Conservation (phyloP, 2,329 filamentous ascomycete species). For the Xylaria hypoxylon region DNA sequence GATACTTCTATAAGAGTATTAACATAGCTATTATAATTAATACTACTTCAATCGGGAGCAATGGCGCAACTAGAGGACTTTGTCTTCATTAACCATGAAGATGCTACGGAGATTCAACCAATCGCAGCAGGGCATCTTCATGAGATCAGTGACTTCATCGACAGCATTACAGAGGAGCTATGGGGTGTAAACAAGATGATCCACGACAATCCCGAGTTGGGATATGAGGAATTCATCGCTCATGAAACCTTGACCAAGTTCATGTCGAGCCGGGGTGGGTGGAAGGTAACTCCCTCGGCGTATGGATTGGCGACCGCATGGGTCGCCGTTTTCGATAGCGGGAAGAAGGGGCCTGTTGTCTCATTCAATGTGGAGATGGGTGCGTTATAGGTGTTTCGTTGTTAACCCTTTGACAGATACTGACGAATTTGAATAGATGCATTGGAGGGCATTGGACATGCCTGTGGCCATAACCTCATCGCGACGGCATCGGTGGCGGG, state of each 20-base stretch:
- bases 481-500: conserved; percentile 61
- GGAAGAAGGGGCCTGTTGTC: conserved; percentile 59
- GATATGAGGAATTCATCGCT: conserved; percentile 61
- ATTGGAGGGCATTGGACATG: conserved; percentile 63
- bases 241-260: conserved; percentile 63
- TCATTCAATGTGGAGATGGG: conserved; percentile 63
- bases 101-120: conserved; percentile 34
- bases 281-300: conserved; percentile 63
- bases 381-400: conserved; percentile 35
- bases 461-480: conserved; percentile 68
- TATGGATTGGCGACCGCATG: conserved; percentile 66
- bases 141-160: conserved; percentile 55
- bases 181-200: conserved; percentile 62
- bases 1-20: neutral
- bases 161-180: conserved; percentile 54
- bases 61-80: conserved; percentile 47
- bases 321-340: conserved; percentile 61
- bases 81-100: conserved; percentile 46
- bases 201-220: conserved; percentile 63
- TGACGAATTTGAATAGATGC: conserved; percentile 55
- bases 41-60: neutral
- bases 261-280: conserved; percentile 56
- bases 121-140: conserved; percentile 44
- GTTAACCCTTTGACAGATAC: neutral
- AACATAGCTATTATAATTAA: neutral